phyloP scores from a whole-genome alignment of 2,329 filamentous ascomycete species.

The Geosmithia flava region DNA sequence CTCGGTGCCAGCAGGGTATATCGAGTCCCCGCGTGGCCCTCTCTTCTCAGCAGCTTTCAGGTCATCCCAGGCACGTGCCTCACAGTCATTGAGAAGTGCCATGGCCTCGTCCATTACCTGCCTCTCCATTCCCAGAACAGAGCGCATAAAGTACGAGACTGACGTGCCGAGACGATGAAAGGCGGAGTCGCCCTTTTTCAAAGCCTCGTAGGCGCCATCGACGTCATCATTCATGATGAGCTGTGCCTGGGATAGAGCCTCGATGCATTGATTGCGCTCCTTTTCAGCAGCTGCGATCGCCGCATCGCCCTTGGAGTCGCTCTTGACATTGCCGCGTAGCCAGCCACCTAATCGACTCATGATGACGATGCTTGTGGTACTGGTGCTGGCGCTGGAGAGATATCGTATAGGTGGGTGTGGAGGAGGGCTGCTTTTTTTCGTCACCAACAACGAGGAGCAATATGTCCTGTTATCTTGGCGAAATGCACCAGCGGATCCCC shows the following conservation, averaged over 20 bases:
- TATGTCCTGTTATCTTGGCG: neutral
- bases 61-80: slow-evolving; percentile 64
- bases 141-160: slow-evolving; percentile 73
- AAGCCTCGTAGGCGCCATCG: slow-evolving; percentile 62
- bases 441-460: too few relatives aligned
- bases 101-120: slow-evolving; percentile 78
- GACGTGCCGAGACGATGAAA: slow-evolving; percentile 80
- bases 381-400: neutral
- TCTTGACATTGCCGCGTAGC: slow-evolving; percentile 31
- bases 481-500: neutral
- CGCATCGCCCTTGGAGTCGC: slow-evolving; percentile 14
- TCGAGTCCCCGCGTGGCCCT: slow-evolving; percentile 18
- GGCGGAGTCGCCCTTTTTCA: slow-evolving; percentile 64
- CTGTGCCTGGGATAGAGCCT: slow-evolving; percentile 51
- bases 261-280: slow-evolving; percentile 42
- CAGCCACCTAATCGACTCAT: slow-evolving; percentile 39
- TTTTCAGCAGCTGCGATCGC: slow-evolving; percentile 17
- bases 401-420: neutral
- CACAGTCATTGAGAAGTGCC: slow-evolving; percentile 59
- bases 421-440: too few relatives aligned
- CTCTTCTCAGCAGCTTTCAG: slow-evolving; percentile 64
- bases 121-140: slow-evolving; percentile 84
- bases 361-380: slow-evolving; percentile 3
- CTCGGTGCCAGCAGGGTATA: slow-evolving; percentile 78
- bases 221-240: slow-evolving; percentile 87